Evolutionary conservation across 805 yeast genomes (phyloP), one percentile per base, ranked within the genome.

Genomic region (Candida krabiensis): DNA sequence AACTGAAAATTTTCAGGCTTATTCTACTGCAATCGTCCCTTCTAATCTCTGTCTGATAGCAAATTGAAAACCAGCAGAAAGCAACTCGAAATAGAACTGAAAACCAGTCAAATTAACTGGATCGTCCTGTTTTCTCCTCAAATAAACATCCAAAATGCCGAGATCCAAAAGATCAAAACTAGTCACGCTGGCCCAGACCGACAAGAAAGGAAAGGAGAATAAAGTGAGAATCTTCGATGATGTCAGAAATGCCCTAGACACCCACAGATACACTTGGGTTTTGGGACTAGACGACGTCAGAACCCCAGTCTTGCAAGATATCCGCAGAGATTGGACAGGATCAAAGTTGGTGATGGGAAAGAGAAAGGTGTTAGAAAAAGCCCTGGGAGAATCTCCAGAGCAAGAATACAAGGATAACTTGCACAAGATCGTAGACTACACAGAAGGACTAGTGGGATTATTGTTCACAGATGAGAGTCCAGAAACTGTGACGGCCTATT

Each of bases 101-200:
- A n/a, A n/a, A n/a, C n/a, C n/a, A n/a, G n/a, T n/a, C n/a, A n/a
- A n/a, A n/a, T n/a, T n/a, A n/a, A n/a, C n/a, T n/a, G n/a, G n/a
- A n/a, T n/a, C n/a, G n/a, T n/a, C n/a, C n/a, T n/a, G n/a, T n/a
- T n/a, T n/a, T n/a, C n/a, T n/a, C n/a, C n/a, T n/a, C n/a, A n/a
- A n/a, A n/a, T n/a, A n/a, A n/a, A n/a, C n/a, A n/a, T n/a, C n/a
- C 40, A 69, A 51, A 41, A 91, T 91, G 99, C 97, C 99, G 46
- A 87, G 96, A 77, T 89, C 97, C 25, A 90, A 82, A 64, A 91
- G 98, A 78, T 84, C 96, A 52, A 93, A 87, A 80, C 82, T 90
- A 53, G 95, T 93, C 44, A 86, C 98, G 11, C 73, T 93, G 53
- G 93, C 99, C 26, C 91, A 91, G 61, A 91, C 98, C 47, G 97